Evolutionary conservation across 169 alveolate species (phyloP), one percentile per base, ranked within the genome.

Genomic region (Eimeria acervulina): DNA sequence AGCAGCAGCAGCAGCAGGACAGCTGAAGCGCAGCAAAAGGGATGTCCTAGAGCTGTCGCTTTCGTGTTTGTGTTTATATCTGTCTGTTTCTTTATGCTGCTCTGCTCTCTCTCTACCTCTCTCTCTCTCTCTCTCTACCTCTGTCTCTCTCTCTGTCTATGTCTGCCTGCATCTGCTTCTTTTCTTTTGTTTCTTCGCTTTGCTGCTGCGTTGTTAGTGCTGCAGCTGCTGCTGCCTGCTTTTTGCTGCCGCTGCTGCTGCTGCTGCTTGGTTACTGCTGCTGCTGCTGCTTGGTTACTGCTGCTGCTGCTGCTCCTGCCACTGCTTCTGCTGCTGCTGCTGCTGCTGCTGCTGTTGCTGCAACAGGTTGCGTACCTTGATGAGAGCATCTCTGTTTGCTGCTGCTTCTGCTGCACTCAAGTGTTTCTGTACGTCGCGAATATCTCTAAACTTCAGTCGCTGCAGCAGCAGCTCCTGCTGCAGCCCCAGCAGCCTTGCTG

Each of bases 321-420:
- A 55, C 21, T 55, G 21, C 21, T 21, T 13, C n/a, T 55, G 13
- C 68, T 55, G 68, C 68, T 15, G 21, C n/a, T 15, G 68, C 68
- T 17, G 15, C 31, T 68, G 31, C 31, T 36, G 17, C 81, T 36
- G 81, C 15, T 17, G 13, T 68, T 21, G 13, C 68, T 21, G 68
- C 21, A 55, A 21, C 68, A 13, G 13, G 13, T 55, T 55, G 68
- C 81, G 38, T n/a, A 68, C 81, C 81, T 68, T 68, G 17, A n/a
- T 36, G 15, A 68, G 81, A 68, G 81, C 17, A 26, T 68, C 81
- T 13, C 81, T 13, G 10, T 10, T 26, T 68, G 81, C 81, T 17
- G 15, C 81, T 68, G 81, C 81, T 36, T 68, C 81, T 23, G 81
- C 17, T 10, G 81, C 40, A 68, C 40, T 17, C 81, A 68, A n/a